phyloP scores from a whole-genome alignment of 352 stramenopile species.

The Globisporangium splendens region DNA sequence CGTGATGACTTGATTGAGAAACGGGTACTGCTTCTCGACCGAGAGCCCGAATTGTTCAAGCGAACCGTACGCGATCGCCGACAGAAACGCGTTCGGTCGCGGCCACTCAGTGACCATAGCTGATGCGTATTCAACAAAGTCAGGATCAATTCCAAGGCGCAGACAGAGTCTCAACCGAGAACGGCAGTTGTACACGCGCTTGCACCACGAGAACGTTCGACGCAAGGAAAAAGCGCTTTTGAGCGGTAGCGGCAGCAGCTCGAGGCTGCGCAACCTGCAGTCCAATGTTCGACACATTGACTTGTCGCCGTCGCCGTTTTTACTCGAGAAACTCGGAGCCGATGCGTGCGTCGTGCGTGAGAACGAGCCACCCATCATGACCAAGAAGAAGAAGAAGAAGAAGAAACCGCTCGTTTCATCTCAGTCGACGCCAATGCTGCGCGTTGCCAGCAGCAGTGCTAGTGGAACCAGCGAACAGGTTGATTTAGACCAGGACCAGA shows the following conservation, averaged over 20 bases:
- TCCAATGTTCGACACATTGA: constrained; percentile 37
- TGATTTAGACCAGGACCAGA: not conserved
- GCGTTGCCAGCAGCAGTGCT: too few relatives aligned
- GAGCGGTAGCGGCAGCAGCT: constrained; percentile 13
- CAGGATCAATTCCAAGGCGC: not conserved
- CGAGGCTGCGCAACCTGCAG: constrained; percentile 30
- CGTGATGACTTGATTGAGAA: constrained; percentile 35
- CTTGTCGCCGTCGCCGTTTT: constrained; percentile 55
- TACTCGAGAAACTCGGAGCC: constrained; percentile 56
- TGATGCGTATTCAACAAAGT: constrained; percentile 1
- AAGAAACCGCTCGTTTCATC: too few relatives aligned
- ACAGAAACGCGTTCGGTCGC: constrained; percentile 49
- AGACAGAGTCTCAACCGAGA: constrained; percentile 56
- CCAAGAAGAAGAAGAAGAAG: constrained; percentile 16
- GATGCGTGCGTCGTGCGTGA: constrained; percentile 52
- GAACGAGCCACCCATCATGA: constrained; percentile 13
- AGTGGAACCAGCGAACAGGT: too few relatives aligned
- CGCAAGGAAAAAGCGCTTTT: constrained; percentile 44
- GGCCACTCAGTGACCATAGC: constrained; percentile 40
- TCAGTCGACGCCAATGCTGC: not conserved
- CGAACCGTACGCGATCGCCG: constrained; percentile 42
- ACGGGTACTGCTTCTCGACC: constrained; percentile 45
- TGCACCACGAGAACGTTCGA: constrained; percentile 63
- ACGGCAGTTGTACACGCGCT: constrained; percentile 69
- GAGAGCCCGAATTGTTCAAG: constrained; percentile 43